A percentile compares a stretch with the other conserved stretches of the same genome.
Evolutionary conservation across 768 basidiomycete species (phyloP).

Genomic region (Lactifluus piperatus): DNA sequence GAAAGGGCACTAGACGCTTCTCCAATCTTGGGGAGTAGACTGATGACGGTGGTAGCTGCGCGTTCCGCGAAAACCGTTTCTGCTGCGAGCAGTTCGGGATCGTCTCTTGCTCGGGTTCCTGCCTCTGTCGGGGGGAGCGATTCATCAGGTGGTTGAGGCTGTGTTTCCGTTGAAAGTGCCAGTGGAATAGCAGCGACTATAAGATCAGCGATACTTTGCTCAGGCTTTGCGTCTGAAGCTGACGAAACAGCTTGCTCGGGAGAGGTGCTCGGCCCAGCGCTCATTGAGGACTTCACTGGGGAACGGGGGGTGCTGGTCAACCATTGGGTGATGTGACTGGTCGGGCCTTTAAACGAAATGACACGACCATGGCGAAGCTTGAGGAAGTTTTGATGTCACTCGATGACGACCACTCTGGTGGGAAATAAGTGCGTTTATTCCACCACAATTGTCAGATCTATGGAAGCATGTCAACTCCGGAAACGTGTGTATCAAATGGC

Average conservation of each 20-base stretch:
- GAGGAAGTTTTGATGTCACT: too few relatives aligned
- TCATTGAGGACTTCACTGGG: not conserved
- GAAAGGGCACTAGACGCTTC: not conserved
- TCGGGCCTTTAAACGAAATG: not conserved
- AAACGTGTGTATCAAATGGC: not conserved
- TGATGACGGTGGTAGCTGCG: not conserved
- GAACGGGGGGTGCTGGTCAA: not conserved
- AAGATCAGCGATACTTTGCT: not conserved
- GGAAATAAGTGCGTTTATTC: not conserved
- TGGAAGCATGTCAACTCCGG: not conserved
- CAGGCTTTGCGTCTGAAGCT: not conserved
- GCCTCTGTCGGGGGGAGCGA: not conserved
- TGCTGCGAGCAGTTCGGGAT: not conserved
- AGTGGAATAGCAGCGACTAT: not conserved
- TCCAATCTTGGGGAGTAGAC: too few relatives aligned
- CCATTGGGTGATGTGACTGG: not conserved
- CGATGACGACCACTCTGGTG: too few relatives aligned
- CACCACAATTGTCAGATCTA: not conserved
- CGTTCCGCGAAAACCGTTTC: not conserved
- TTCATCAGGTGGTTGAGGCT: not conserved
- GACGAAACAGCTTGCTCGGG: not conserved
- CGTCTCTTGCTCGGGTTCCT: not conserved
- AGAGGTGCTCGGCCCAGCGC: not conserved
- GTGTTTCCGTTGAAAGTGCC: not conserved
- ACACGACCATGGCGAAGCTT: not conserved